Percentiles rank a stretch among this genome's conserved stretches.
These are phyloP conservation scores for Wilhelminamyces savonicus DNA, from an alignment of 805 yeast species.

Conservation along the genomic window DNA sequence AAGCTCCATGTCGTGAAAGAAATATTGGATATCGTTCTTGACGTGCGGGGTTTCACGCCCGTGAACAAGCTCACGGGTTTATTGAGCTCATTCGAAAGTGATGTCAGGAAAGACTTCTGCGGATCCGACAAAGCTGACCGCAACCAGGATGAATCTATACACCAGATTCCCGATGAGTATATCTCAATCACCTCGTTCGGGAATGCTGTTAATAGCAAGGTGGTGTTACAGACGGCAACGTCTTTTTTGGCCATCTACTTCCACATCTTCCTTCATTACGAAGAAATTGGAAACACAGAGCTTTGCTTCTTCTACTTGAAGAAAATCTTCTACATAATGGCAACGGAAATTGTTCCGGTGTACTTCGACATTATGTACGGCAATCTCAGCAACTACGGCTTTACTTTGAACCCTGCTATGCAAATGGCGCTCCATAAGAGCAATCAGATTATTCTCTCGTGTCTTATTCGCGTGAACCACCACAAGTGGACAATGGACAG, in stretches of 20 bases:
- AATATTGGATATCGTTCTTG: background rate
- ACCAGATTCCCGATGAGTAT: no score
- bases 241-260: no score
- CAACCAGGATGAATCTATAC: no score
- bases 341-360: constrained; percentile 2
- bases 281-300: constrained; percentile 6
- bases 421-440: constrained; percentile 8
- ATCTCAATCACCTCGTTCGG: no score
- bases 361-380: constrained; percentile 4
- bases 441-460: constrained; percentile 8
- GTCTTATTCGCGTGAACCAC: constrained; percentile 2
- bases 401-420: constrained; percentile 8
- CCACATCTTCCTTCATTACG: constrained; percentile 14
- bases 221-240: no score
- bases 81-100: no score
- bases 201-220: no score
- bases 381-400: constrained; percentile 4
- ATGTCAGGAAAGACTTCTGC: no score
- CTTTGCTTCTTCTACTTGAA: constrained; percentile 11
- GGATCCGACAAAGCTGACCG: no score
- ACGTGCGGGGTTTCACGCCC: background rate
- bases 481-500: constrained; percentile 3
- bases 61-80: background rate
- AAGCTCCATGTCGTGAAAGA: background rate
- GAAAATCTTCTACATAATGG: constrained; percentile 2